A percentile compares a stretch with the other conserved stretches of the same genome.
Conservation (phyloP, 441 rosid genomes). For the Populus hybrid region DNA sequence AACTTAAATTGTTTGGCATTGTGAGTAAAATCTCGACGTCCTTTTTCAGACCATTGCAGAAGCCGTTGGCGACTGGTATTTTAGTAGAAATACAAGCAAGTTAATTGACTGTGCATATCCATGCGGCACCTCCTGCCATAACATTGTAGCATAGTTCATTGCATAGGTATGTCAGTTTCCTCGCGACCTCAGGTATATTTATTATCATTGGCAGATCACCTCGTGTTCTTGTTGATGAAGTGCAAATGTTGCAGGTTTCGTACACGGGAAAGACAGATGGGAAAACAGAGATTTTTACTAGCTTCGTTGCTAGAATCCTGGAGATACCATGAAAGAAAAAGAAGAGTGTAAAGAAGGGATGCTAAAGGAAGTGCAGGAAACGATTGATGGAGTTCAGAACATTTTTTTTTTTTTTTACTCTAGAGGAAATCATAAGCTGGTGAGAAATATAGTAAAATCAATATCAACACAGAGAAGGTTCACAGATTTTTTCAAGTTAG, state of each 20-base stretch:
- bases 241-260: conserved; percentile 29
- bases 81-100: conserved; percentile 54
- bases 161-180: conserved; percentile 24
- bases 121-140: conserved; percentile 76
- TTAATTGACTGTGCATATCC: conserved; percentile 79
- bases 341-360: not conserved
- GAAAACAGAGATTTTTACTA: not conserved
- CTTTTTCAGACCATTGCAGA: conserved; percentile 68
- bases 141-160: conserved; percentile 45
- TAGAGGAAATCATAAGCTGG: not conserved
- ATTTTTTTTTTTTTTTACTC: not conserved
- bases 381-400: not conserved
- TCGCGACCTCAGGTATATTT: not conserved
- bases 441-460: not conserved
- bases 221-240: not conserved
- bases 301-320: not conserved
- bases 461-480: not conserved
- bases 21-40: not conserved
- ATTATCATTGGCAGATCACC: not conserved
- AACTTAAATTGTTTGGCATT: not conserved
- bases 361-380: not conserved
- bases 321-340: not conserved
- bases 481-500: not conserved
- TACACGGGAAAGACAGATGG: conserved; percentile 15
- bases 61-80: conserved; percentile 98